These are phyloP conservation scores for Tolypocladium sp. DNA, from an alignment of 2,329 filamentous ascomycete genomes.

Conservation along the genomic window DNA sequence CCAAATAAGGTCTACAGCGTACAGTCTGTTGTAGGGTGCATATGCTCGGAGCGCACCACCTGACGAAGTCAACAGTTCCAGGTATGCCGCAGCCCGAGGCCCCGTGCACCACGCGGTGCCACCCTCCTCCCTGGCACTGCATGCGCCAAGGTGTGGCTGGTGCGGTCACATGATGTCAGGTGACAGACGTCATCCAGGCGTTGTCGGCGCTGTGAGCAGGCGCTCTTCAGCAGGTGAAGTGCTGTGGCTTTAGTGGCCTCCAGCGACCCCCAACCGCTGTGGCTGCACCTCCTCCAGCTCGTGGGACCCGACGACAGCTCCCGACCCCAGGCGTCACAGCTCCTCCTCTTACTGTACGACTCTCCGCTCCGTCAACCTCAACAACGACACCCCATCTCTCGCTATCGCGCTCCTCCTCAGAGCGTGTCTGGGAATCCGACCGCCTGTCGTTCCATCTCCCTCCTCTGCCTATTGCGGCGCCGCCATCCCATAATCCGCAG, in stretches of 20 bases:
- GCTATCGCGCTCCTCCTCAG: background rate
- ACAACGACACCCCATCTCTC: constrained; percentile 2
- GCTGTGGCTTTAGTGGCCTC: background rate
- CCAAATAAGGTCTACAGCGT: background rate
- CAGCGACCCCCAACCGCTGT: background rate
- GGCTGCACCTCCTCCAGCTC: background rate
- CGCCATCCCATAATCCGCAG: constrained; percentile 26
- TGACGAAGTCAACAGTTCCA: background rate
- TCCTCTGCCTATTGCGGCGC: constrained; percentile 13
- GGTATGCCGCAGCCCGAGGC: background rate
- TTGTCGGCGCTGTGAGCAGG: background rate
- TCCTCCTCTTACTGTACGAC: constrained; percentile 4
- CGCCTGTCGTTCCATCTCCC: constrained; percentile 1
- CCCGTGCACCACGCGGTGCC: background rate
- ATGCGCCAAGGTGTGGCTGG: constrained; percentile 14
- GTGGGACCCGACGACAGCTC: background rate
- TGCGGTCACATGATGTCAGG: constrained; percentile 19
- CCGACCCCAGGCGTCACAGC: constrained; percentile 17
- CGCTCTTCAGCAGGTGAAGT: background rate
- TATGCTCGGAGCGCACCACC: background rate
- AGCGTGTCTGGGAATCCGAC: background rate
- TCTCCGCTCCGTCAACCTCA: constrained; percentile 6
- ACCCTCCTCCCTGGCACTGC: background rate
- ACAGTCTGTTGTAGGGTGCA: background rate
- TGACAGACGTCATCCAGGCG: constrained; percentile 3